Percentiles rank a stretch among this genome's conserved stretches.
Conservation (phyloP, 2,329 filamentous ascomycete genomes). For the Endothia cerciana region DNA sequence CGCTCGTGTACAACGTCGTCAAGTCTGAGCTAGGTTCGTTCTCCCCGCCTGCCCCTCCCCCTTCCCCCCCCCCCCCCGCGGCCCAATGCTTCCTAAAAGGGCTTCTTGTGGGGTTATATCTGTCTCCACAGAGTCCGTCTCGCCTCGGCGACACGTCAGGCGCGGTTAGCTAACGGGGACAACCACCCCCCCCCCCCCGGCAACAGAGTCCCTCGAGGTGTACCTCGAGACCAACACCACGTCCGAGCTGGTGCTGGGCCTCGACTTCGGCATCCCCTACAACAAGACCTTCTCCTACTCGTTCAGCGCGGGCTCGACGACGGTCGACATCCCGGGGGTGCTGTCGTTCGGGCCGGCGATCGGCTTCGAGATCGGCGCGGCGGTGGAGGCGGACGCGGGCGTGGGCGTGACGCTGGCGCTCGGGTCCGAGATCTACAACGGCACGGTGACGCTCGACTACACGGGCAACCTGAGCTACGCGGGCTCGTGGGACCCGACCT, state of each 20-base stretch:
- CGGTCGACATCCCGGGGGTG: conserved; percentile 46
- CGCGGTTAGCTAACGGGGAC: background rate
- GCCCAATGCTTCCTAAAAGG: too few relatives aligned
- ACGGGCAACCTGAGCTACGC: conserved; percentile 33
- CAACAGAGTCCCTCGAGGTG: conserved; percentile 44
- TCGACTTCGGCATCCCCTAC: conserved; percentile 39
- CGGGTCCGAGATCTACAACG: conserved; percentile 32
- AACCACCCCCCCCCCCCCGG: background rate
- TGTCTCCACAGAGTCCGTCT: too few relatives aligned
- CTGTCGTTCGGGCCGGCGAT: conserved; percentile 39
- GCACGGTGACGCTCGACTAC: conserved; percentile 36
- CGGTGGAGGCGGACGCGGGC: conserved; percentile 39
- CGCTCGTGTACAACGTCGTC: conserved; percentile 45
- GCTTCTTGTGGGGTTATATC: too few relatives aligned
- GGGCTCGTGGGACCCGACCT: conserved; percentile 31
- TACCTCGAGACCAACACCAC: conserved; percentile 46
- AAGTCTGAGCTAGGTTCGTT: conserved; percentile 24
- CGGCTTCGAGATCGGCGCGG: conserved; percentile 42
- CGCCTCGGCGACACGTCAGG: too few relatives aligned
- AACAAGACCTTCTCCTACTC: conserved; percentile 41
- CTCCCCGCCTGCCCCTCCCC: background rate
- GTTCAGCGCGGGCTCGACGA: conserved; percentile 43
- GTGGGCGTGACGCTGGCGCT: conserved; percentile 30
- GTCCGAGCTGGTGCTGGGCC: conserved; percentile 43
- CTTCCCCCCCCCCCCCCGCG: background rate